phyloP scores from a whole-genome alignment of 2,329 filamentous ascomycete genomes.

The Talaromyces sp. region DNA sequence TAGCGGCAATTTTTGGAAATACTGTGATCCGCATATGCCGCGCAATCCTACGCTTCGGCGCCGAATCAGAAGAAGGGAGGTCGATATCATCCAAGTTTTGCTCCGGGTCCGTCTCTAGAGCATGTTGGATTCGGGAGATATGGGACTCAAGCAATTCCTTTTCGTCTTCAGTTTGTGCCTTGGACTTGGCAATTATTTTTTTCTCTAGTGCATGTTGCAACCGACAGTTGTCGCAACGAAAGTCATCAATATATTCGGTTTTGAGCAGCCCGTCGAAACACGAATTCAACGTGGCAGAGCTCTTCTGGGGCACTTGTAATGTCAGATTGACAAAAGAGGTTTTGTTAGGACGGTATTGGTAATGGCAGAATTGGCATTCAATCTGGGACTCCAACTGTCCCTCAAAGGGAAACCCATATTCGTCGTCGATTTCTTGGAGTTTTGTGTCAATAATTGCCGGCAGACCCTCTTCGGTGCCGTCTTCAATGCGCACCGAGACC shows the following conservation, averaged over 20 bases:
- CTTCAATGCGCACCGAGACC: constrained; percentile 33
- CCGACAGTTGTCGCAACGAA: constrained; percentile 88
- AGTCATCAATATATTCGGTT: constrained; percentile 93
- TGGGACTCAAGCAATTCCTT: constrained; percentile 51
- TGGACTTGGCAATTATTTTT: constrained; percentile 56
- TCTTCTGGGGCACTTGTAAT: constrained; percentile 79
- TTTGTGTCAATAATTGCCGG: constrained; percentile 33
- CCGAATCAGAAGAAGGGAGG: constrained; percentile 67
- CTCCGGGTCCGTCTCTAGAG: constrained; percentile 79
- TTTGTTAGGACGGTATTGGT: constrained; percentile 76
- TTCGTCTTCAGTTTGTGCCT: constrained; percentile 50
- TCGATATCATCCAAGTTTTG: constrained; percentile 64
- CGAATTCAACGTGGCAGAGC: constrained; percentile 71
- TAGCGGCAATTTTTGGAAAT: constrained; percentile 84
- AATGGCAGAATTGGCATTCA: constrained; percentile 83
- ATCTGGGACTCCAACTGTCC: constrained; percentile 91
- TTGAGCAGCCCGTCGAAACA: constrained; percentile 95
- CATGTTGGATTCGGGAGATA: constrained; percentile 61
- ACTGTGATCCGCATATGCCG: constrained; percentile 80
- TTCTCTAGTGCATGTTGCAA: constrained; percentile 70
- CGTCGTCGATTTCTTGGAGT: constrained; percentile 32
- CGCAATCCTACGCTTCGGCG: constrained; percentile 78
- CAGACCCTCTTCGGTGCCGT: constrained; percentile 26
- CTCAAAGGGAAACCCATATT: constrained; percentile 76
- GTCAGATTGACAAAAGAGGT: constrained; percentile 91